Percentiles rank a stretch among this genome's conserved stretches.
These are phyloP conservation scores for Piloderma croceum DNA, from an alignment of 768 basidiomycete genomes.

Conservation along the genomic window DNA sequence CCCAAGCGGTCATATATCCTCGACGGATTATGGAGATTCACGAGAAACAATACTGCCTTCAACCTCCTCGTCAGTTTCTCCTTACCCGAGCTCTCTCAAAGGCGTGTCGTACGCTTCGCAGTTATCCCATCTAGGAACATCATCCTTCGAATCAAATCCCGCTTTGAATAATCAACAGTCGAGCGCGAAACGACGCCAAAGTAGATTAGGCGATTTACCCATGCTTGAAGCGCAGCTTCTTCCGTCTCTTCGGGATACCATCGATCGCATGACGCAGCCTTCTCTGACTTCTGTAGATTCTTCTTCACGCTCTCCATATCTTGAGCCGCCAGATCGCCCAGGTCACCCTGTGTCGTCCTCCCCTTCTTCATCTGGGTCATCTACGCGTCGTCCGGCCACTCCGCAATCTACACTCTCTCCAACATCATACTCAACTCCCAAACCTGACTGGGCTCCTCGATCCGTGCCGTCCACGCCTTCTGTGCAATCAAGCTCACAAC, in stretches of 20 bases:
- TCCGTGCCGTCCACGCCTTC: slow-evolving; percentile 19
- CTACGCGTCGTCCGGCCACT: slow-evolving; percentile 8
- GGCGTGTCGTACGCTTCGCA: slow-evolving; percentile 16
- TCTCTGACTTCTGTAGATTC: slow-evolving; percentile 24
- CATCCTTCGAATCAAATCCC: slow-evolving; percentile 1
- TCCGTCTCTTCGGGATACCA: slow-evolving; percentile 66
- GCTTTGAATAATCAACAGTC: slow-evolving; percentile 2
- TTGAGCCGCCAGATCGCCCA: background rate
- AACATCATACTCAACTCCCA: slow-evolving; percentile 1
- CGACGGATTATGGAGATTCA: slow-evolving; percentile 2
- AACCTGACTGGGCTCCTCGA: slow-evolving; percentile 13
- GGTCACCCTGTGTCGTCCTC: slow-evolving; percentile 13
- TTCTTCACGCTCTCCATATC: slow-evolving; percentile 5
- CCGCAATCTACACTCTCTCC: slow-evolving; percentile 3
- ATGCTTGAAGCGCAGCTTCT: slow-evolving; percentile 60
- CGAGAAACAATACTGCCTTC: slow-evolving; percentile 9
- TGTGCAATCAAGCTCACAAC: slow-evolving; percentile 24
- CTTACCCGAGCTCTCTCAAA: slow-evolving; percentile 5
- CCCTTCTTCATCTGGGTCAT: slow-evolving; percentile 15
- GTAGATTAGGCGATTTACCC: slow-evolving; percentile 48
- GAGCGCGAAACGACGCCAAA: slow-evolving; percentile 21
- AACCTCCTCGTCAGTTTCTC: slow-evolving; percentile 7
- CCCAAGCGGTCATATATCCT: slow-evolving; percentile 1
- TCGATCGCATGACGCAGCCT: slow-evolving; percentile 67
- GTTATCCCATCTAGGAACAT: slow-evolving; percentile 13